These are phyloP conservation scores for Desmodesmus armatus DNA, from an alignment of 139 green algal genomes.

Conservation along the genomic window DNA sequence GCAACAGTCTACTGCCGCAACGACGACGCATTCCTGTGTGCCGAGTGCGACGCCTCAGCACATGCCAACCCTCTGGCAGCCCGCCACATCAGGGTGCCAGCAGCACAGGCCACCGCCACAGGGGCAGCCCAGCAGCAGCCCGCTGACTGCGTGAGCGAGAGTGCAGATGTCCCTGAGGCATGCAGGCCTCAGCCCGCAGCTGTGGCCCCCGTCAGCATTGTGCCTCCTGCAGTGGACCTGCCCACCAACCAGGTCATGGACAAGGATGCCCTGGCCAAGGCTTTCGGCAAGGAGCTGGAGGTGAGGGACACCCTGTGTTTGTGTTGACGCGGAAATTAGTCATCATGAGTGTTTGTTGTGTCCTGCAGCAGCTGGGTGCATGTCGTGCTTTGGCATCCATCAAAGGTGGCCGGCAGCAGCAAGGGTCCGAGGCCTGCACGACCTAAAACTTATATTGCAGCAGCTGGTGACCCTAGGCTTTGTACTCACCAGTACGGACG, in stretches of 20 bases:
- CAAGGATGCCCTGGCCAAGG: constrained; percentile 25
- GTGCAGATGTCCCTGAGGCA: constrained; percentile 13
- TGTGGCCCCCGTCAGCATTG: neutral
- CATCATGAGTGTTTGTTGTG: neutral
- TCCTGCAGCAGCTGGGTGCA: no score
- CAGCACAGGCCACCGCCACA: neutral
- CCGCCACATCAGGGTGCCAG: constrained; percentile 41
- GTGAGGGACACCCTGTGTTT: constrained; percentile 23
- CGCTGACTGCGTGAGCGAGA: constrained; percentile 13
- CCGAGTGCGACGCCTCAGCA: constrained; percentile 24
- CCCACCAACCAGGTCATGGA: constrained; percentile 33
- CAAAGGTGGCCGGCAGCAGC: no score
- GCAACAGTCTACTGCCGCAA: constrained; percentile 52
- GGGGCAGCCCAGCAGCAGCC: neutral
- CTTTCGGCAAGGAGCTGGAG: constrained; percentile 56
- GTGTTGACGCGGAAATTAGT: neutral
- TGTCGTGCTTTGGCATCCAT: no score
- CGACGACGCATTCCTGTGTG: constrained; percentile 53
- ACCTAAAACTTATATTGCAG: no score
- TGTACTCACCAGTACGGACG: no score
- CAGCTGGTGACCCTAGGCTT: no score
- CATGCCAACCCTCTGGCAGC: constrained; percentile 42
- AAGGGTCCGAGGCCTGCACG: no score
- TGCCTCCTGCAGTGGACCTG: neutral
- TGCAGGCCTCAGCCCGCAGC: constrained; percentile 7